Evolutionary conservation across 192 early-diverging fungal genomes (phyloP).

Genomic region (Borealophlyctis nickersoniae): DNA sequence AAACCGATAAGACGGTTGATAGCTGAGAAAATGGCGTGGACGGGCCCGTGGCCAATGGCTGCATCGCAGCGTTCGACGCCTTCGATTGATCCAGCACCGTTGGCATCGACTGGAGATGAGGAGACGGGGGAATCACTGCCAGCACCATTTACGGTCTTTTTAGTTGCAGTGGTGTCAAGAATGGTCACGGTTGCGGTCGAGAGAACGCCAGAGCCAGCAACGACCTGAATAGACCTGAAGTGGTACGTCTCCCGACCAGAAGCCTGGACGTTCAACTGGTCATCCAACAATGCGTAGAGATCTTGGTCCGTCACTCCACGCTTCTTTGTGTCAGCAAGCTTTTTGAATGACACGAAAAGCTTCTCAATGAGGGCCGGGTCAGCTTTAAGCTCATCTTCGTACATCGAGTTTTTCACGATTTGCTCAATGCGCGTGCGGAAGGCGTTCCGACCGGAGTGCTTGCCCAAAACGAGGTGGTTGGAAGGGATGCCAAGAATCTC

Average conservation of each 20-base stretch:
- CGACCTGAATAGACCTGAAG: conserved; percentile 73
- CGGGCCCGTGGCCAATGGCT: conserved; percentile 81
- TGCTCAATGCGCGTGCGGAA: conserved; percentile 77
- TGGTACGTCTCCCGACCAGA: conserved; percentile 54
- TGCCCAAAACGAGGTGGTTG: conserved; percentile 84
- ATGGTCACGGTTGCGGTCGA: conserved; percentile 81
- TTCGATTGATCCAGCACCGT: background rate
- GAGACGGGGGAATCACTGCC: conserved; percentile 21
- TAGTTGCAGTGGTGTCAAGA: conserved; percentile 47
- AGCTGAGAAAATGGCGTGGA: conserved; percentile 83
- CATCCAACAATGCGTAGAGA: conserved; percentile 79
- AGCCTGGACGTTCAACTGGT: conserved; percentile 55
- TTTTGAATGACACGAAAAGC: conserved; percentile 87
- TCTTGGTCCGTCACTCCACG: conserved; percentile 81
- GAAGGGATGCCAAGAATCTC: conserved; percentile 87
- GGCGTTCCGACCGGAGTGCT: conserved; percentile 94
- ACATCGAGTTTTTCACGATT: conserved; percentile 60
- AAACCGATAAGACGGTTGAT: conserved; percentile 83
- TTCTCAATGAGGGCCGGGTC: conserved; percentile 65
- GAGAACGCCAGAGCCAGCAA: conserved; percentile 69
- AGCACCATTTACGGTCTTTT: conserved; percentile 13
- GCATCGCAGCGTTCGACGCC: conserved; percentile 61
- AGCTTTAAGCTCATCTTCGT: conserved; percentile 44
- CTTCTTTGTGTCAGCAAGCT: conserved; percentile 87
- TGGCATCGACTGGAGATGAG: conserved; percentile 6